Percentiles rank a stretch among this genome's conserved stretches.
Evolutionary conservation across 768 basidiomycete species (phyloP).

Genomic region (Leccinum olivaceopallidum): DNA sequence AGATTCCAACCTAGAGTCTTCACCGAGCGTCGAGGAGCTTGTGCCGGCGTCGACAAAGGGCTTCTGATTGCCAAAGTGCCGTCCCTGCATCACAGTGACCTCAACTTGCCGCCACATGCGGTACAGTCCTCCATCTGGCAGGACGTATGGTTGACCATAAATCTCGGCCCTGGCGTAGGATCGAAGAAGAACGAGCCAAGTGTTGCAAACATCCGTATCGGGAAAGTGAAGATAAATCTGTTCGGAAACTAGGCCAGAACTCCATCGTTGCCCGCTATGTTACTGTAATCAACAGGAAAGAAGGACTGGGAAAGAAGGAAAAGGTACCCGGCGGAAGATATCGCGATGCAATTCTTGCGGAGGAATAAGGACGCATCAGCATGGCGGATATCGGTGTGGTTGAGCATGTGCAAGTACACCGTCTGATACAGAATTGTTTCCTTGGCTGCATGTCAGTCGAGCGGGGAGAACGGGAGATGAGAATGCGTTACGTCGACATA

Average conservation of each 20-base stretch:
- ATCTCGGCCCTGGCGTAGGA: conserved; percentile 82
- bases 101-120: conserved; percentile 88
- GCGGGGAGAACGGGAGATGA: not conserved
- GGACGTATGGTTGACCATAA: conserved; percentile 59
- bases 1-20: conserved; percentile 39
- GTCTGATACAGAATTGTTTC: conserved; percentile 74
- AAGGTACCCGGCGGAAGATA: conserved; percentile 61
- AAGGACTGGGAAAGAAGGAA: conserved; percentile 3
- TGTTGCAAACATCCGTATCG: conserved; percentile 60
- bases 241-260: conserved; percentile 49
- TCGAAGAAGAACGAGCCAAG: conserved; percentile 79
- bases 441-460: conserved; percentile 38
- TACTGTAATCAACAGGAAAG: conserved; percentile 9
- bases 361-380: conserved; percentile 77
- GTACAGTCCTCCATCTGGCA: conserved; percentile 71
- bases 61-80: conserved; percentile 62
- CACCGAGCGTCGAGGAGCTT: conserved; percentile 30
- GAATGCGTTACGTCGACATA: conserved; percentile 64
- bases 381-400: conserved; percentile 79
- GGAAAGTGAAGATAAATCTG: conserved; percentile 76
- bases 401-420: conserved; percentile 67
- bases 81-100: conserved; percentile 69
- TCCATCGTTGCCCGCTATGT: conserved; percentile 61
- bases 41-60: conserved; percentile 28
- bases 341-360: conserved; percentile 71